Conservation (phyloP, 352 stramenopile genomes). For the Pythium phragmiticola region DNA sequence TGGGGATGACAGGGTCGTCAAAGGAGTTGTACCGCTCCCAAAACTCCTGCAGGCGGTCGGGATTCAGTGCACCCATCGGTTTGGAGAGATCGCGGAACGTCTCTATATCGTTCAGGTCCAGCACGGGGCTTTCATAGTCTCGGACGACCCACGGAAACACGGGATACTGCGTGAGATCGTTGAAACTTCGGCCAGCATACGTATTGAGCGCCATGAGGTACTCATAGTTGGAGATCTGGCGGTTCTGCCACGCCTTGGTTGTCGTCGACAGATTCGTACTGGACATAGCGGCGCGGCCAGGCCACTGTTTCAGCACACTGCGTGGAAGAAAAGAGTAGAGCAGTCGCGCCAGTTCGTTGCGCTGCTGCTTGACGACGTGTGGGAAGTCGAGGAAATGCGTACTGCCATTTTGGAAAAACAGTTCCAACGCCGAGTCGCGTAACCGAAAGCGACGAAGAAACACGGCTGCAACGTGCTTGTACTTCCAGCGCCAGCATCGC, state of each 20-base stretch:
- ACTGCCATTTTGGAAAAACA: slow-evolving; percentile 78
- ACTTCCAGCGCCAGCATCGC: slow-evolving; percentile 80
- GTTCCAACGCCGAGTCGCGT: slow-evolving; percentile 76
- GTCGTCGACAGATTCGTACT: slow-evolving; percentile 37
- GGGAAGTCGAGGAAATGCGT: slow-evolving; percentile 86
- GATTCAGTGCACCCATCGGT: slow-evolving; percentile 97
- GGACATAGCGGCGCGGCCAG: slow-evolving; percentile 44
- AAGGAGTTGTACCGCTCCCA: slow-evolving; percentile 95
- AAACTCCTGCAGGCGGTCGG: slow-evolving; percentile 90
- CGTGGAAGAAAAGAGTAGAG: slow-evolving; percentile 78
- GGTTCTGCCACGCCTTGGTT: slow-evolving; percentile 80
- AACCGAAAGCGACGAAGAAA: slow-evolving; percentile 83
- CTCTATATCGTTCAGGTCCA: slow-evolving; percentile 83
- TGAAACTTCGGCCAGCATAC: slow-evolving; percentile 86
- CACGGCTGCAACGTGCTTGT: slow-evolving; percentile 67
- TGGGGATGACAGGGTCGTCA: slow-evolving; percentile 87
- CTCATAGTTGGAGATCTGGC: slow-evolving; percentile 91
- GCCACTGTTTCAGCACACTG: slow-evolving; percentile 75
- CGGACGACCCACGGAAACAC: slow-evolving; percentile 91
- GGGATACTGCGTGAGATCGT: slow-evolving; percentile 96
- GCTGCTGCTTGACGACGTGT: slow-evolving; percentile 60
- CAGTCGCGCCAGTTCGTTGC: slow-evolving; percentile 70
- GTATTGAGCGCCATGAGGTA: slow-evolving; percentile 96
- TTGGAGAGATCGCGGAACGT: slow-evolving; percentile 97
- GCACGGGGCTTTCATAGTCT: slow-evolving; percentile 67